Conservation (phyloP, 768 basidiomycete genomes). For the Psilocybe azurescens region DNA sequence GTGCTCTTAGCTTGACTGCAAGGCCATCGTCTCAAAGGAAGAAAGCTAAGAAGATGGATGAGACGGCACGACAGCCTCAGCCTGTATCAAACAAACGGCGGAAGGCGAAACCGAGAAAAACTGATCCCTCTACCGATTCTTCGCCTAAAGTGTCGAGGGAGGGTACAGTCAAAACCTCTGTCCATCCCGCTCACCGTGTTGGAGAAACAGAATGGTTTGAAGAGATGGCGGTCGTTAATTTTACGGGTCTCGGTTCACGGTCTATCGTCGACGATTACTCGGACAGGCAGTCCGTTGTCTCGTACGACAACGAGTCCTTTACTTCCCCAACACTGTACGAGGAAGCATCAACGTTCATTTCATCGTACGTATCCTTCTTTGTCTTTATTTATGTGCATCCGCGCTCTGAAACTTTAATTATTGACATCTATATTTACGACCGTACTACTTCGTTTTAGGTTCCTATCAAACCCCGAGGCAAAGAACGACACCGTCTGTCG, state of each 20-base stretch:
- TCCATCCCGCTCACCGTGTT: neutral
- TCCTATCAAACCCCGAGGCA: conserved; percentile 55
- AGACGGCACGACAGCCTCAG: neutral
- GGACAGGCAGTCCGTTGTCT: conserved; percentile 44
- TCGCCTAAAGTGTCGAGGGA: conserved; percentile 20
- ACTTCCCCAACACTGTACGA: conserved; percentile 48
- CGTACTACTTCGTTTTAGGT: conserved; percentile 36
- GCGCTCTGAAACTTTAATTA: no score
- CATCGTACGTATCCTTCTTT: conserved; percentile 52
- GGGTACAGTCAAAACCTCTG: conserved; percentile 10
- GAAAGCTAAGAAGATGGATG: conserved; percentile 17
- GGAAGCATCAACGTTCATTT: conserved; percentile 65
- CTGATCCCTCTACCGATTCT: conserved; percentile 12
- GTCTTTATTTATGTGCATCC: neutral
- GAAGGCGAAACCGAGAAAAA: conserved; percentile 23
- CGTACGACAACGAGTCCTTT: conserved; percentile 32
- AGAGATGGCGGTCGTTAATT: conserved; percentile 16
- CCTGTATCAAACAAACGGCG: conserved; percentile 11
- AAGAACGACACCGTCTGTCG: conserved; percentile 48
- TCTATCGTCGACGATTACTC: conserved; percentile 59
- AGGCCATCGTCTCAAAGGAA: conserved; percentile 1
- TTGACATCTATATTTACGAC: neutral
- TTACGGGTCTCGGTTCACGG: conserved; percentile 23
- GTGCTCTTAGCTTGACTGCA: conserved; percentile 11
- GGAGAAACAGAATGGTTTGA: conserved; percentile 13